Base-by-base conservation (phyloP, 2,329 filamentous ascomycete species). In the Colletotrichum spaethianum region DNA sequence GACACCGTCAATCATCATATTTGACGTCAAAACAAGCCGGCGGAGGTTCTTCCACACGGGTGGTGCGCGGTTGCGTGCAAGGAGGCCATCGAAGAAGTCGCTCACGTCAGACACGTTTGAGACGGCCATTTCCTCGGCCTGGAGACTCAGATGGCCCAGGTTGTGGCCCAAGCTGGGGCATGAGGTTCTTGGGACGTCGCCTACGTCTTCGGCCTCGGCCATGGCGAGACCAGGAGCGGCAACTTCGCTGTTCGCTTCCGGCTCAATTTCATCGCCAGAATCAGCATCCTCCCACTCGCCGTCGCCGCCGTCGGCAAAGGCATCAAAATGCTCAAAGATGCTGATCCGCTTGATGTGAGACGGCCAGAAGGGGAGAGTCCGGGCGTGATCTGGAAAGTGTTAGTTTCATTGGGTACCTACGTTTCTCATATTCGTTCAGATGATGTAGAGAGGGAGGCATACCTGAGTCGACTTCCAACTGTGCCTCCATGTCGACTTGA, bases 11-110 rank as follows among this genome's bases (percentile, higher is more conserved):
- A 73, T 74, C 53, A 77, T 77, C 42, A 70, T 57, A 6, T 65
- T 65, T 2, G 77, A 78, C 3, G 77, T 79, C 42, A 79, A 66
- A 33, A 75, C 70, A 40, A 79, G 71, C 48, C 76, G 72, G 23
- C 75, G 75, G 48, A 79, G 75, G 53, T 70, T 53, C 9, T 66
- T 59, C 78, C 78, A 79, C n/a, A 60, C 59, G 1, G 75, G 75
- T 6, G 73, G 62, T 11, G 57, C 36, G 26, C 57, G 40, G 53
- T 66, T 46, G 44, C 48, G 20, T 48, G 69, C 9, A 66, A 79
- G 75, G 28, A 79, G 75, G 62, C 74, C 73, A 46, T 74, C 68
- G 28, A 75, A 74, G 50, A 75, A 75, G 56, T 64, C 68, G n/a
- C 65, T 64, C 6, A 67, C 67, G 36, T 75, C 74, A 6, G 67